Base-by-base conservation (phyloP, 1,284 basidiomycete species). In the Boletus sp. region DNA sequence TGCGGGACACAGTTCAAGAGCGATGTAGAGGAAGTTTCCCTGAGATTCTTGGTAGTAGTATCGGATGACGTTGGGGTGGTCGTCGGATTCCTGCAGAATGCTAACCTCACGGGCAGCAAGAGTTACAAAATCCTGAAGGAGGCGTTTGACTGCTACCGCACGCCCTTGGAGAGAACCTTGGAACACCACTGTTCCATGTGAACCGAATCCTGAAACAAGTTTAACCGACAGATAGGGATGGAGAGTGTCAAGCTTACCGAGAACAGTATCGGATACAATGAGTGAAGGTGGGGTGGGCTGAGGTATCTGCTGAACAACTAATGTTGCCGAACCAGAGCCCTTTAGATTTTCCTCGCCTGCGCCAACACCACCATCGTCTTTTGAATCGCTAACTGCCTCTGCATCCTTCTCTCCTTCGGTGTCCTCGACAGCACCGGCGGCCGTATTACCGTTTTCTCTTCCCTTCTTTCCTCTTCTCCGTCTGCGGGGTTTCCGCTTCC, bases 1-100 rank as follows among this genome's bases (percentile, higher is more conserved):
- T 0, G 93, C 93, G 0, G 94, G 93, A 68, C 95, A 99, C 3
- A 98, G 77, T 67, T 99, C 96, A 26, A 99, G 83, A 0, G 96
- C 95, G 52, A 99, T 98, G 69, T 95, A 98, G 9, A 99, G 78
- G 74, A 99, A 99, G 62, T 90, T 92, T 32, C 85, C 83, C 19
- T 90, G 86, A 1, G 89, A 78, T 72, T 99, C 95, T 74, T 98
- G 94, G 71, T 94, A 99, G 69, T 94, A 99, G 69, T 99, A 95
- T 48, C 95, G 84, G 56, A 99, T 95, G 59, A 99, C 94, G 68
- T 99, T 98, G 5, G 94, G 93, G 61, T 99, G 96, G 65, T 97
- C 93, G 71, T 99, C 96, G 34, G 90, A 91, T 64, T 97, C 94
- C 70, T 95, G 92, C 2, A 99, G 77, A 36, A 99, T 82, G 62